Conservation (phyloP, 345 rosid genomes). For the Eucalyptus virginea region DNA sequence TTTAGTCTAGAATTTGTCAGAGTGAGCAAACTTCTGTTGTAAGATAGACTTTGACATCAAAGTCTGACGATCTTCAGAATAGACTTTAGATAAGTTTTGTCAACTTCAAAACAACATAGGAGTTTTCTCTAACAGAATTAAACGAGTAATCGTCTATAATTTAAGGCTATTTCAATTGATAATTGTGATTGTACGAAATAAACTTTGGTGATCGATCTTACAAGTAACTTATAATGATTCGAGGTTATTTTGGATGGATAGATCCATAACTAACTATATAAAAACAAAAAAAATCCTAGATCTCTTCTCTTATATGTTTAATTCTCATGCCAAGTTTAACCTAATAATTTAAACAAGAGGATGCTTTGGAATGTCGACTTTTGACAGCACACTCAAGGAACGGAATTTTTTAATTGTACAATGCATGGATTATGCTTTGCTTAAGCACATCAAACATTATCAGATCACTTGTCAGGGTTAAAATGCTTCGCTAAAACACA, state of each 20-base stretch:
- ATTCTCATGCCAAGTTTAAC: neutral
- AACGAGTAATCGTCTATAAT: neutral
- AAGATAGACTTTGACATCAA: no score
- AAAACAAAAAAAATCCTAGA: neutral
- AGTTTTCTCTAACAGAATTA: no score
- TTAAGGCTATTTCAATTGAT: neutral
- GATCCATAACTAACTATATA: neutral
- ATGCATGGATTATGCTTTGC: neutral
- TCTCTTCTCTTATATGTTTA: neutral
- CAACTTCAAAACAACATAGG: no score
- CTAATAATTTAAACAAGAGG: neutral
- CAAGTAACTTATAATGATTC: neutral
- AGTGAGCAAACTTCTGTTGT: no score
- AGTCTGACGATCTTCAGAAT: no score
- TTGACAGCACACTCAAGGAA: neutral
- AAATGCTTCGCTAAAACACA: neutral
- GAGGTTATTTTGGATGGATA: neutral
- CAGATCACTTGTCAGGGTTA: neutral
- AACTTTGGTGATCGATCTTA: neutral
- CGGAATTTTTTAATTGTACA: neutral
- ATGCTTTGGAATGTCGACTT: neutral
- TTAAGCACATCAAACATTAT: neutral
- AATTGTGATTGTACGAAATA: neutral
- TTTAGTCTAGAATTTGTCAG: no score
- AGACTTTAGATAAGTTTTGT: no score